Conservation (phyloP, 352 stramenopile species). For the Phytophthora constricta region DNA sequence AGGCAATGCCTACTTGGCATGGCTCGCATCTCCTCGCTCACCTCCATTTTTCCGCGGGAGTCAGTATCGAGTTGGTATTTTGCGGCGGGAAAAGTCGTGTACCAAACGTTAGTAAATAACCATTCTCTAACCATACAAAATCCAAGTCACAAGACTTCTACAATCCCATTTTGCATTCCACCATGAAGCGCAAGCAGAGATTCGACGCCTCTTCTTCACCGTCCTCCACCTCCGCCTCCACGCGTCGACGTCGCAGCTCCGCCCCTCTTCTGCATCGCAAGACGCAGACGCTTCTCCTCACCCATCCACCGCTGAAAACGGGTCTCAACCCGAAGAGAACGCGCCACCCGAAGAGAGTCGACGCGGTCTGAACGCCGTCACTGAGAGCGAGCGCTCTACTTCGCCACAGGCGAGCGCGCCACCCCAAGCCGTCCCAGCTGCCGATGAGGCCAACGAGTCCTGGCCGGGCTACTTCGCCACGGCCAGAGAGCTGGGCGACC, state of each 20-base stretch:
- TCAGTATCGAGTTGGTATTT: no score
- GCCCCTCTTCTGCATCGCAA: not conserved
- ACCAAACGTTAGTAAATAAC: no score
- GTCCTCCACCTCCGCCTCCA: conserved; percentile 1
- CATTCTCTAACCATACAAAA: no score
- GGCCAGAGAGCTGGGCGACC: conserved; percentile 61
- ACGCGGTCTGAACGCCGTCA: conserved; percentile 38
- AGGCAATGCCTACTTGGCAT: no score
- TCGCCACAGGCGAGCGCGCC: conserved; percentile 37
- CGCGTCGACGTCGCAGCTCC: conserved; percentile 6
- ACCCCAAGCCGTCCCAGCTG: conserved; percentile 19
- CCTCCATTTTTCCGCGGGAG: no score
- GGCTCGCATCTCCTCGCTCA: no score
- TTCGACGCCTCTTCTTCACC: conserved; percentile 8
- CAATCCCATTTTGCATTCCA: not conserved
- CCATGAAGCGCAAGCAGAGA: conserved; percentile 42
- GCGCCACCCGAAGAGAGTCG: conserved; percentile 8
- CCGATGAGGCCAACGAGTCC: conserved; percentile 34
- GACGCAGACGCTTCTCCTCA: not conserved
- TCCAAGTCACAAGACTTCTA: no score
- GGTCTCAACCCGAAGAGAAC: not conserved
- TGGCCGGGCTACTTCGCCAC: conserved; percentile 87
- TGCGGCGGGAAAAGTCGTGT: no score
- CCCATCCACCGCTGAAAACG: not conserved
- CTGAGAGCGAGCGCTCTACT: conserved; percentile 43